Percentiles rank a stretch among this genome's conserved stretches.
phyloP scores from a whole-genome alignment of 1,139 yeast genomes.

The Blastobotrys illinoisensis region DNA sequence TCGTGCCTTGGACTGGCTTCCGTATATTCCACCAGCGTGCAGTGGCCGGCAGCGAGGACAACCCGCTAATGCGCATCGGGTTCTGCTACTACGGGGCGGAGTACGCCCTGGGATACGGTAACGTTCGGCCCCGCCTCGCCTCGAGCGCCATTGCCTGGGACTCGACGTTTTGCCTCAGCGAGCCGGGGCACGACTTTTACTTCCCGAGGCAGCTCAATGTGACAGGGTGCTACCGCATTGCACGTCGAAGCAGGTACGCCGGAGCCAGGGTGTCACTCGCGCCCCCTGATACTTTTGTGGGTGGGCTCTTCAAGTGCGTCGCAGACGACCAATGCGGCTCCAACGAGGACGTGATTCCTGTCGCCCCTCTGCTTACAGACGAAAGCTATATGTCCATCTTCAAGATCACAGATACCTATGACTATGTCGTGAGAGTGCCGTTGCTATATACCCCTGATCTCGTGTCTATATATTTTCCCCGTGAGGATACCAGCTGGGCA shows the following conservation, averaged over 20 bases:
- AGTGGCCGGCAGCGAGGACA: not conserved
- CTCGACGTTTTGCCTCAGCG: constrained; percentile 15
- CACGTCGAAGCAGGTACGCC: constrained; percentile 11
- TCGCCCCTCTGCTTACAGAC: constrained; percentile 25
- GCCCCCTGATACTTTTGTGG: constrained; percentile 23
- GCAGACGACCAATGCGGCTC: constrained; percentile 11
- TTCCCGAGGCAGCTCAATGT: not conserved
- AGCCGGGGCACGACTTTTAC: constrained; percentile 2
- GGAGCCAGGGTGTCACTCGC: constrained; percentile 11
- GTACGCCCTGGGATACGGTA: constrained; percentile 13
- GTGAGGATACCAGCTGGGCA: constrained; percentile 21
- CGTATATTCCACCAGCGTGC: constrained; percentile 16
- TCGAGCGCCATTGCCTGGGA: not conserved
- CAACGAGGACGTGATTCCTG: constrained; percentile 18
- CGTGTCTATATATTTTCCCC: constrained; percentile 20
- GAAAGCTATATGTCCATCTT: constrained; percentile 25
- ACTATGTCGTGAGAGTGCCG: constrained; percentile 16
- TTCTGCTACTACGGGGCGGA: constrained; percentile 19
- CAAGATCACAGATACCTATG: constrained; percentile 10
- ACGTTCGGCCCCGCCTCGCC: not conserved
- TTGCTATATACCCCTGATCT: constrained; percentile 27
- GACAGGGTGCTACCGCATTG: constrained; percentile 22
- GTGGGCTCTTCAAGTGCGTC: constrained; percentile 25
- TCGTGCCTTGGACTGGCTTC: constrained; percentile 25
- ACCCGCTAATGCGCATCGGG: constrained; percentile 13